phyloP scores from a whole-genome alignment of 805 yeast species.

The Hanseniaspora lindneri region DNA sequence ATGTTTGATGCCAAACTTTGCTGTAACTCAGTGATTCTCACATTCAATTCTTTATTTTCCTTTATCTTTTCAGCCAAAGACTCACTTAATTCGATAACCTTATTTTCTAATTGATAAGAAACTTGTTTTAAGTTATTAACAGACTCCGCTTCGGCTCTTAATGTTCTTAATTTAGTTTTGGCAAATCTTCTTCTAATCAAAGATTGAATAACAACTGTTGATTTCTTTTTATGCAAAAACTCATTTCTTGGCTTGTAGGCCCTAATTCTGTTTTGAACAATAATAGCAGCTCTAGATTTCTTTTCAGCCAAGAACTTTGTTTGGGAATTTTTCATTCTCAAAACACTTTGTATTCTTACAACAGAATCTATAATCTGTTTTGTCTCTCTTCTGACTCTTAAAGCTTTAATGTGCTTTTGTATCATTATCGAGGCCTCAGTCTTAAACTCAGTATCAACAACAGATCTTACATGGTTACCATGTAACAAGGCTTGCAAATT shows the following conservation, averaged over 20 bases:
- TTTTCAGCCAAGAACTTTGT: constrained; percentile 38
- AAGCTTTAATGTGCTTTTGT: constrained; percentile 57
- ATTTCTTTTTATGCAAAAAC: constrained; percentile 37
- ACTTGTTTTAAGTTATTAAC: constrained; percentile 83
- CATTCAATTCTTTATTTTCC: constrained; percentile 63
- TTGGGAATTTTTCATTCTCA: constrained; percentile 45
- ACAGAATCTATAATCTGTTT: constrained; percentile 26
- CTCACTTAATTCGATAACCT: constrained; percentile 92
- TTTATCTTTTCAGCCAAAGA: constrained; percentile 64
- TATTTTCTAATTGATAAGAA: constrained; percentile 85
- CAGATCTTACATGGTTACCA: constrained; percentile 48
- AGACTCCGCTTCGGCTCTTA: constrained; percentile 83
- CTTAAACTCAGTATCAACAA: constrained; percentile 45
- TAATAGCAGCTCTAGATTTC: constrained; percentile 51
- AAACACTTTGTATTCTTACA: constrained; percentile 37
- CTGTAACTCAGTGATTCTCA: constrained; percentile 45
- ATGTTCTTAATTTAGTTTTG: constrained; percentile 43
- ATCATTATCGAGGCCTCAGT: constrained; percentile 52
- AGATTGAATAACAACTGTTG: constrained; percentile 65
- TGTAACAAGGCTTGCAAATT: constrained; percentile 50
- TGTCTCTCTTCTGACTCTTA: constrained; percentile 34
- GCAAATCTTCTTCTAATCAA: constrained; percentile 70
- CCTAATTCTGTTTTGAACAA: constrained; percentile 64
- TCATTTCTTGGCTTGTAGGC: constrained; percentile 49
- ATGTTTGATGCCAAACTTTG: constrained; percentile 43